Conservation (phyloP, 2,329 filamentous ascomycete genomes). For the Xylariaceae sp. region DNA sequence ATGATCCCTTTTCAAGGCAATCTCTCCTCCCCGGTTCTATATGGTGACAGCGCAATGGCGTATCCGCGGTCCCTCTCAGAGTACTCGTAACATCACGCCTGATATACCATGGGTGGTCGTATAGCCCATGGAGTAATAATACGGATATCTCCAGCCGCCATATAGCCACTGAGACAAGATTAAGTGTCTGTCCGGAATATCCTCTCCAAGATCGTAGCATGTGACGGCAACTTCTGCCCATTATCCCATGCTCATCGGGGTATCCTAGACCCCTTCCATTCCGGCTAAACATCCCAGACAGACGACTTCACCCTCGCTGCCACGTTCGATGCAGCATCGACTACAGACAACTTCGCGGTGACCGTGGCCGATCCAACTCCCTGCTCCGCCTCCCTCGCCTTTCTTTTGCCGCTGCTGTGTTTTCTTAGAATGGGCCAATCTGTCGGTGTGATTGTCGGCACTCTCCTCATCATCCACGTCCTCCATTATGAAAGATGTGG, state of each 20-base stretch:
- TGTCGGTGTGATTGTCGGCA: constrained; percentile 1
- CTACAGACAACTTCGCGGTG: constrained; percentile 59
- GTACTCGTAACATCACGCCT: background rate
- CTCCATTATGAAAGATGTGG: constrained; percentile 48
- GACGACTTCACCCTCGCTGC: constrained; percentile 59
- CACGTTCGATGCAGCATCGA: constrained; percentile 63
- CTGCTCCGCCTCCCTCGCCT: constrained; percentile 33
- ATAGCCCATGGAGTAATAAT: background rate
- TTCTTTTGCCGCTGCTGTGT: constrained; percentile 20
- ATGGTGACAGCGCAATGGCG: background rate
- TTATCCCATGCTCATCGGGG: constrained; percentile 6
- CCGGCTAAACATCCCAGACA: constrained; percentile 59
- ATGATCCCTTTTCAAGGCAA: background rate
- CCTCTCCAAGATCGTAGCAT: background rate
- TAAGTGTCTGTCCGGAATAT: background rate
- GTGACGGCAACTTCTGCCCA: background rate
- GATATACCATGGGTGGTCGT: background rate
- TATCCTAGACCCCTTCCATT: constrained; percentile 37
- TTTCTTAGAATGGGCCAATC: background rate
- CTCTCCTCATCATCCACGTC: constrained; percentile 40
- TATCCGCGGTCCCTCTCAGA: background rate
- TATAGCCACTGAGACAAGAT: background rate
- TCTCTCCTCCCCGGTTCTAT: no score
- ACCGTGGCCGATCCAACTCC: constrained; percentile 34
- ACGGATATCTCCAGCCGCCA: background rate